Evolutionary conservation across 768 basidiomycete genomes (phyloP), one percentile per base, ranked within the genome.

Genomic region (Suillus ampliporus): DNA sequence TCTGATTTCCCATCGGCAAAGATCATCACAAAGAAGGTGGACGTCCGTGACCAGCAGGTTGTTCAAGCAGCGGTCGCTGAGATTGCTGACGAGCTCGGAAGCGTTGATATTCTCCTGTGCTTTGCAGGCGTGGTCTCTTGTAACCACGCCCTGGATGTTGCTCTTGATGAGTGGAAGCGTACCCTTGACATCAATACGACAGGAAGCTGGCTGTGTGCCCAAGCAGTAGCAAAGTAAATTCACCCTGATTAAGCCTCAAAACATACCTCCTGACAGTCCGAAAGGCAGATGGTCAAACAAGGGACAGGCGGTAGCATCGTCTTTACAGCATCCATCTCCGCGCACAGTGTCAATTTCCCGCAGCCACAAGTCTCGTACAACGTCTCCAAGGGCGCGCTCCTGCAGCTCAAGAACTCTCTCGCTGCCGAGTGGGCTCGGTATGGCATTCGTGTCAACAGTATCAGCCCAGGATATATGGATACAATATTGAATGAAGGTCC

Each of bases 171-270:
- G 40, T 83, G 79, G 79, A 72, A 68, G 61, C 68, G 72, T 31
- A 74, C 79, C 7, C 58, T 81, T 28, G 80, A 82, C 50, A 69
- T 80, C 46, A 83, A 82, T 58, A 76, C 76, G 19, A 83, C 78
- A 6, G 83, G 81, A 21, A 79, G 79, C 51, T 82, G 78, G 79
- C 62, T 82, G 54, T 82, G 80, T 60, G 80, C 80, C 10, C 77
- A 80, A 61, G 74, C 79, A 1, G 79, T 76, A 35, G 77, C 74
- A 56, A 79, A 72, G 82, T 78, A 53, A 56, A 67, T 69, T 26
- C 6, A 37, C 10, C 58, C 4, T 5, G 8, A 53, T 37, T 40
- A 38, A 23, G 31, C 31, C 28, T 61, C 17, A 5, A 15, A 8
- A 7, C 15, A 6, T 19, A 6, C 17, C 7, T 58, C 46, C 23